A percentile compares a stretch with the other conserved stretches of the same genome.
phyloP scores from a whole-genome alignment of 257 asterid species.

The Solanum chmielewskii region DNA sequence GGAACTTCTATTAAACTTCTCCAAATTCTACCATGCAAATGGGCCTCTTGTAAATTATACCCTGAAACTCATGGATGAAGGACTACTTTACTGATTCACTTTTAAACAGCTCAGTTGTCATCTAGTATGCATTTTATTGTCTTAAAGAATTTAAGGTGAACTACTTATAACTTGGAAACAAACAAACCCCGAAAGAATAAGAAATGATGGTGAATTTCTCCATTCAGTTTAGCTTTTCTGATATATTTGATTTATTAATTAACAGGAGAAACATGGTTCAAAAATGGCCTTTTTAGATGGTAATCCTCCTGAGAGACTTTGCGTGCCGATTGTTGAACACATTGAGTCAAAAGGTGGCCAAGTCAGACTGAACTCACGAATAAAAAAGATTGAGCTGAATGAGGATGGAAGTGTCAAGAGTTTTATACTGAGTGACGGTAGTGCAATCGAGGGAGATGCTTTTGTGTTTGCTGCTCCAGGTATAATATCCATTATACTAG shows the following conservation, averaged over 20 bases:
- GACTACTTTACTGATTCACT: neutral
- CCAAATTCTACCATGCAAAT: neutral
- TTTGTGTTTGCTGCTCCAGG: conserved; percentile 94
- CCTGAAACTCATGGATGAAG: neutral
- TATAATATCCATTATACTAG: conserved; percentile 11
- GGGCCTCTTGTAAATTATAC: neutral
- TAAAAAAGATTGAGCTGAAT: conserved; percentile 64
- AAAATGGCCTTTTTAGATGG: conserved; percentile 99
- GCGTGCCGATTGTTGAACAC: conserved; percentile 87
- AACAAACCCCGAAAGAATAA: neutral
- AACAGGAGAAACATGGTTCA: conserved; percentile 94
- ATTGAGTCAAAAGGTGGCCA: conserved; percentile 70
- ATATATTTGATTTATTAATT: neutral
- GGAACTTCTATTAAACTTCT: neutral
- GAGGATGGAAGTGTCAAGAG: conserved; percentile 63
- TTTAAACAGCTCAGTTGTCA: neutral
- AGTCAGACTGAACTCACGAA: conserved; percentile 66
- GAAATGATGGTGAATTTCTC: neutral
- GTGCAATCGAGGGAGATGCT: conserved; percentile 67
- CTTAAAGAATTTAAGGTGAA: neutral
- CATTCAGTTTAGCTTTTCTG: neutral
- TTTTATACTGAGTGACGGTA: conserved; percentile 52
- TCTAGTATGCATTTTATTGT: neutral
- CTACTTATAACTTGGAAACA: neutral
- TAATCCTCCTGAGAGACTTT: conserved; percentile 96